A percentile compares a stretch with the other conserved stretches of the same genome.
Conservation (phyloP, 345 rosid genomes). For the Heritiera littoralis region DNA sequence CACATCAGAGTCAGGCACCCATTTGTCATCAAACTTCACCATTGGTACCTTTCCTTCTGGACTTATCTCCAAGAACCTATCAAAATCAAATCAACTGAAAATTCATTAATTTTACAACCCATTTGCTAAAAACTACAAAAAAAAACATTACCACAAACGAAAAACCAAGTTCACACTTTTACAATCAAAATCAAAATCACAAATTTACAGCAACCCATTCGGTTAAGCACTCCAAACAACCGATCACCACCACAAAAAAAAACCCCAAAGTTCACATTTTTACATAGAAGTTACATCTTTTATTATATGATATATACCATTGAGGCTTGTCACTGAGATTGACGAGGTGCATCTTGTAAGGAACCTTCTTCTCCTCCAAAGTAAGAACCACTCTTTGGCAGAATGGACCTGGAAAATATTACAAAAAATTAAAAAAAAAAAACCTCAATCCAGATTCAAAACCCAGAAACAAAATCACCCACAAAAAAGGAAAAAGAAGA, state of each 20-base stretch:
- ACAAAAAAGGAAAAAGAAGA: too few relatives aligned
- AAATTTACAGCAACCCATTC: constrained; percentile 26
- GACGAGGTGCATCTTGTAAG: constrained; percentile 59
- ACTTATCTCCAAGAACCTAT: constrained; percentile 77
- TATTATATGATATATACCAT: constrained; percentile 46
- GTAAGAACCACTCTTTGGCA: constrained; percentile 65
- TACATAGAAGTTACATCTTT: neutral
- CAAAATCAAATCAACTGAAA: neutral
- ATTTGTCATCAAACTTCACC: constrained; percentile 69
- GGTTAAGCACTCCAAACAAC: constrained; percentile 11
- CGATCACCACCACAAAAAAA: neutral
- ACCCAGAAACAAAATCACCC: too few relatives aligned
- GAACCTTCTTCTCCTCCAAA: constrained; percentile 82
- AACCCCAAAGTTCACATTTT: neutral
- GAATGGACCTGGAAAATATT: constrained; percentile 32
- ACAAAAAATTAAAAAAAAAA: too few relatives aligned
- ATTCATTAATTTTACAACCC: constrained; percentile 15
- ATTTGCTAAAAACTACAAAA: constrained; percentile 12
- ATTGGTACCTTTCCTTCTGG: constrained; percentile 89
- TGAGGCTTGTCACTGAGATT: constrained; percentile 68
- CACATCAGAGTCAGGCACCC: constrained; percentile 88
- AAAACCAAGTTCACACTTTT: neutral
- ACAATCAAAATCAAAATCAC: neutral
- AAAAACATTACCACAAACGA: neutral
- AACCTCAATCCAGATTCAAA: too few relatives aligned